These are phyloP conservation scores for Fusarium veterinarium DNA, from an alignment of 2,329 filamentous ascomycete genomes.

Conservation along the genomic window DNA sequence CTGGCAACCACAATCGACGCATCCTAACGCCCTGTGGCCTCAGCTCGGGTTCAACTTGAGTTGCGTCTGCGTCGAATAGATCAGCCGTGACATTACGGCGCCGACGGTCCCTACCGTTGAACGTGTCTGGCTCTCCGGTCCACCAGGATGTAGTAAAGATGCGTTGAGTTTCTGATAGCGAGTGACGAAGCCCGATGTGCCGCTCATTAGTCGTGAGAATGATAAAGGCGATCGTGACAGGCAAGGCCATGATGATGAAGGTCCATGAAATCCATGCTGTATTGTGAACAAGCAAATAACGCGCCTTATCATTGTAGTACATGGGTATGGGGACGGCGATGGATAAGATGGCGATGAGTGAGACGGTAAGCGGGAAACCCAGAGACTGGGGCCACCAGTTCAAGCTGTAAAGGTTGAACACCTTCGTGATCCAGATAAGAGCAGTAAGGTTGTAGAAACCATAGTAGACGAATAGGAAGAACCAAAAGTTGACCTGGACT, in stretches of 20 bases:
- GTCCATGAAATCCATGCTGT: slow-evolving; percentile 77
- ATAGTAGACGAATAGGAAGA: slow-evolving; percentile 77
- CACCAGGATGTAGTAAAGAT: slow-evolving; percentile 76
- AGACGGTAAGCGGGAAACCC: slow-evolving; percentile 73
- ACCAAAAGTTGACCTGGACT: slow-evolving; percentile 77
- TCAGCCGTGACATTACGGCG: slow-evolving; percentile 53
- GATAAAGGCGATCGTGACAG: slow-evolving; percentile 72
- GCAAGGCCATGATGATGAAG: slow-evolving; percentile 76
- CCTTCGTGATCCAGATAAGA: slow-evolving; percentile 76
- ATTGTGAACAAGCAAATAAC: slow-evolving; percentile 69
- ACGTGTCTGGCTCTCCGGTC: slow-evolving; percentile 66
- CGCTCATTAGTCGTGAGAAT: slow-evolving; percentile 73
- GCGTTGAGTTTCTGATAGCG: slow-evolving; percentile 73
- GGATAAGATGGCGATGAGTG: slow-evolving; percentile 70
- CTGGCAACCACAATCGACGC: slow-evolving; percentile 68
- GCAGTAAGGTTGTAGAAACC: slow-evolving; percentile 76
- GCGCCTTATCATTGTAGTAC: slow-evolving; percentile 65
- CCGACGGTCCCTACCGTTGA: slow-evolving; percentile 57
- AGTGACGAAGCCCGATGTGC: slow-evolving; percentile 69
- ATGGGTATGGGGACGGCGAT: slow-evolving; percentile 69
- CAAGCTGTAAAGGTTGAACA: slow-evolving; percentile 77
- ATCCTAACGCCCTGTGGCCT: slow-evolving; percentile 53
- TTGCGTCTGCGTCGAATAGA: slow-evolving; percentile 53
- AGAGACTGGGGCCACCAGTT: slow-evolving; percentile 77
- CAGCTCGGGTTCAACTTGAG: slow-evolving; percentile 41